These are phyloP conservation scores for Penicillium oxalicum DNA, from an alignment of 2,329 filamentous ascomycete species.

Conservation along the genomic window DNA sequence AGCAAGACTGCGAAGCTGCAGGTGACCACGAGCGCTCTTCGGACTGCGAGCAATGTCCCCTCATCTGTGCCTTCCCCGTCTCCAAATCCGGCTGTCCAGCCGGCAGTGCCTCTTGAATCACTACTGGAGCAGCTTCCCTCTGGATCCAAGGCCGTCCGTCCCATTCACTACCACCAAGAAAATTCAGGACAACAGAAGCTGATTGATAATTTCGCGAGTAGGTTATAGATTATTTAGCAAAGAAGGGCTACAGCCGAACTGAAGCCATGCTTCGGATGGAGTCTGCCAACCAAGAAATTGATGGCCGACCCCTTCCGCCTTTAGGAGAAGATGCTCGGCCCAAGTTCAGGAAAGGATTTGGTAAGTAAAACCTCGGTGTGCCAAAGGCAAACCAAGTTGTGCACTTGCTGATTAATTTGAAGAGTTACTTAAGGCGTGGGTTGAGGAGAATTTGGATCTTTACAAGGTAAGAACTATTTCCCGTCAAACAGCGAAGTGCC, in stretches of 20 bases:
- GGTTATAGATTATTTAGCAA: slow-evolving; percentile 92
- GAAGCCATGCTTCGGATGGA: slow-evolving; percentile 90
- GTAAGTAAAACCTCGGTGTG: slow-evolving; percentile 28
- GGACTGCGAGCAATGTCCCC: neutral
- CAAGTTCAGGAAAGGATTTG: slow-evolving; percentile 70
- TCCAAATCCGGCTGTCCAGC: neutral
- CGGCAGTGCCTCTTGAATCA: neutral
- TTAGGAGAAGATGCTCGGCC: slow-evolving; percentile 66
- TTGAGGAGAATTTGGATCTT: slow-evolving; percentile 85
- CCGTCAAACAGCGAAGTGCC: neutral
- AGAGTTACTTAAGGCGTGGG: slow-evolving; percentile 69
- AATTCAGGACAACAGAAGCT: neutral
- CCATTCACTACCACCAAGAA: neutral
- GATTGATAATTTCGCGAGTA: slow-evolving; percentile 28
- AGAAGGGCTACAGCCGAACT: slow-evolving; percentile 88
- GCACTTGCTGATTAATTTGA: slow-evolving; percentile 19
- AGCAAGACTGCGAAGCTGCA: neutral
- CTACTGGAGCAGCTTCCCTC: neutral
- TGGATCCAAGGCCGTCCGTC: neutral
- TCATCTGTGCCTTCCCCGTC: neutral
- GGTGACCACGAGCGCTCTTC: neutral
- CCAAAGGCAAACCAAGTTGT: neutral
- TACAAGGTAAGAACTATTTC: slow-evolving; percentile 63
- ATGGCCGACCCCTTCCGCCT: slow-evolving; percentile 66
- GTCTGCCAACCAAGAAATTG: slow-evolving; percentile 73